Evolutionary conservation across 202 grass and related monocot species (phyloP), one percentile per base, ranked within the genome.

Genomic region (Miscanthus sacchariflorus): DNA sequence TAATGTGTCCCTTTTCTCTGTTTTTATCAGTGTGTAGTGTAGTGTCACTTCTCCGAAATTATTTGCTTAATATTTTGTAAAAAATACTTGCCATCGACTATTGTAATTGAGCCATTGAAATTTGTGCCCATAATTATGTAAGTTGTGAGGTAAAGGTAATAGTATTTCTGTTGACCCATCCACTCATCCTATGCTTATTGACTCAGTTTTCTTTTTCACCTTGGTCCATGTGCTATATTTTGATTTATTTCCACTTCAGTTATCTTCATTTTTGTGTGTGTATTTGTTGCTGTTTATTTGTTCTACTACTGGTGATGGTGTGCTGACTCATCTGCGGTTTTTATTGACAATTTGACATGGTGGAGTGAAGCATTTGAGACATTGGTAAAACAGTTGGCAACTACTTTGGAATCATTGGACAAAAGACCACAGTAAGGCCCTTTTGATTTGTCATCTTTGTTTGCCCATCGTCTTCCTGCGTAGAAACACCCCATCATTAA

Each of bases 391-490:
- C 88, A 79, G 90, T 93, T 76, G 90, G 81, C 78, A 87, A 88
- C n/a, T 93, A 92, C 88, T 93, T 90, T 48, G 88, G 90, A 71
- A 85, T 92, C 27, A 88, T 87, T 83, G 90, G 81, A 90, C 24
- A 88, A 52, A 81, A 72, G 54, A 81, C 90, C 38, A 85, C 77
- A 65, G 88, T 92, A 90, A 90, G 79, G 9, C 6, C 43, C 39
- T 49, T 72, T 43, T 58, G 15, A 54, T 54, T 78, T 19, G 18
- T 24, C 46, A 73, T 72, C 36, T 66, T 63, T 87, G 12, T 86
- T 43, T 79, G 40, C 1, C 4, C 4, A 5, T 27, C 83, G 4
- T 69, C 67, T 88, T 86, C 59, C 84, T 50, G 7, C n/a, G 28
- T 49, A 45, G n/a, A 46, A 63, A 61, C 12, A 35, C 3, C 64